Evolutionary conservation across 176 grass and related monocot genomes (phyloP).

Genomic region (Raddia distichophylla): DNA sequence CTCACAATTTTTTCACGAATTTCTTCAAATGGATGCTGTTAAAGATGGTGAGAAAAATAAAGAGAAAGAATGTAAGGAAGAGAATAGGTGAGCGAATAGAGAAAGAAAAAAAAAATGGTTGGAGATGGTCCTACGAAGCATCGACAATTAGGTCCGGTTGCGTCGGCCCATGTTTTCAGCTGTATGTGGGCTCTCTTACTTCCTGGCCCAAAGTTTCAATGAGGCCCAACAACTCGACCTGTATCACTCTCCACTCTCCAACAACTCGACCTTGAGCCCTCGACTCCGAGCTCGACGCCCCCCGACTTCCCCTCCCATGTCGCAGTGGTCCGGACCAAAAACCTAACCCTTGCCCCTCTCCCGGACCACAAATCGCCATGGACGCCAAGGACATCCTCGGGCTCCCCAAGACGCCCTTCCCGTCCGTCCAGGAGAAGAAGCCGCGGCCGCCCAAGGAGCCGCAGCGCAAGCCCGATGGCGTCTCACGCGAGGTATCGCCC

Average conservation of each 20-base stretch:
- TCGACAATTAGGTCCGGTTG: too few species aligned
- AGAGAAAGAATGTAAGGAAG: too few species aligned
- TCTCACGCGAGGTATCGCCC: constrained; percentile 70
- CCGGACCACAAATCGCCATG: constrained; percentile 49
- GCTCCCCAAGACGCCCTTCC: constrained; percentile 77
- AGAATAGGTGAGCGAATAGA: too few species aligned
- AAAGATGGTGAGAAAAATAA: too few species aligned
- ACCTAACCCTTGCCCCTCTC: constrained; percentile 55
- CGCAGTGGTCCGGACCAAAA: constrained; percentile 33
- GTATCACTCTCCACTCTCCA: not conserved
- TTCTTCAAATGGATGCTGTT: too few species aligned
- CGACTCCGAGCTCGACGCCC: not conserved
- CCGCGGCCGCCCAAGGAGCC: constrained; percentile 79
- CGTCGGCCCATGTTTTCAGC: too few species aligned
- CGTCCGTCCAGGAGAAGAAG: constrained; percentile 82
- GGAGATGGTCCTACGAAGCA: too few species aligned
- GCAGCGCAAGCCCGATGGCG: constrained; percentile 95
- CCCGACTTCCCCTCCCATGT: constrained; percentile 16
- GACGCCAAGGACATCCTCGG: constrained; percentile 98
- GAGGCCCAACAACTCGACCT: not conserved
- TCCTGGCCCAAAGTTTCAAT: too few species aligned
- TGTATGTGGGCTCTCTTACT: not conserved
- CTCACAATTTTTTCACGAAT: too few species aligned
- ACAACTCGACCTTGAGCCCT: not conserved
- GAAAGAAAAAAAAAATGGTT: too few species aligned